Evolutionary conservation across 345 rosid species (phyloP), one percentile per base, ranked within the genome.

Genomic region (Brassica rapa): DNA sequence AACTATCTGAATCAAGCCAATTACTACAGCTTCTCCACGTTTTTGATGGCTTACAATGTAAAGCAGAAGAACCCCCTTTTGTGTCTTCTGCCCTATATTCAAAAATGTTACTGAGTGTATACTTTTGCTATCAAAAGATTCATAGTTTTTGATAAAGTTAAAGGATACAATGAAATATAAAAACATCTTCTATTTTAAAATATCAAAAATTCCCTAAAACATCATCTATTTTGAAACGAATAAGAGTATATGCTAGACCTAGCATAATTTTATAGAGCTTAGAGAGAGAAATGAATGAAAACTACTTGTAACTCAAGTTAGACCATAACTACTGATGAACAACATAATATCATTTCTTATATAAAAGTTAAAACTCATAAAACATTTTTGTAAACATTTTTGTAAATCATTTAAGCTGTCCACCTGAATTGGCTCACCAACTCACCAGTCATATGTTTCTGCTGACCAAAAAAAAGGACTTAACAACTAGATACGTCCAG

Each of bases 401-500:
- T 8, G 6, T 5, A 32, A 32, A 15, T 27, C 15, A 2, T 41
- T 66, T 41, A 23, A 51, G 55, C 15, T 37, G 56, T 27, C 41
- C 67, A 66, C 33, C 68, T 41, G 68, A 77, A 65, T 72, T 78
- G 68, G 81, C 72, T 37, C 76, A 71, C 57, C 56, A 10, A 10
- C 68, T 16, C 49, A 65, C 68, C 81, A 65, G 55, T 61, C 72
- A 39, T 64, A 37, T 53, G 49, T 77, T 15, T 77, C 65, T 70
- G 71, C 8, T 63, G 66, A 77, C 65, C 66, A 65, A 71, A 14
- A 56, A 10, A n/a, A 49, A 24, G 11, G 11, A 35, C 68, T 27
- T 29, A 56, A 39, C 67, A 65, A 3, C 4, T 27, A 64, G 57
- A 64, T 21, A 71, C 19, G 51, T 56, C 51, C 67, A 77, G 81